Conservation (phyloP, 2,329 filamentous ascomycete species). For the Pleomassaria siparia region DNA sequence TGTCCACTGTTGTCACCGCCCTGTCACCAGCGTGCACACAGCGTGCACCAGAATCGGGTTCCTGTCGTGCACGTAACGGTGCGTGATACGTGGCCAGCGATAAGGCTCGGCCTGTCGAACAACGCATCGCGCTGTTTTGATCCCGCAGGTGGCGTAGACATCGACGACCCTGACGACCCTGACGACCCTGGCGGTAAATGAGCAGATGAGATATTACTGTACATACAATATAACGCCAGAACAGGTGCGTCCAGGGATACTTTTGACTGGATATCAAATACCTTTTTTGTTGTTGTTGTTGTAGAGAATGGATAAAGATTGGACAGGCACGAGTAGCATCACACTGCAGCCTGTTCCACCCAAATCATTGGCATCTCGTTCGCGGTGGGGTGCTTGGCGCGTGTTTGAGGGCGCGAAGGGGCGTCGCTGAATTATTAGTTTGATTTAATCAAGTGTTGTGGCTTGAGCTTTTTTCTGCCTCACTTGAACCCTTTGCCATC, state of each 20-base stretch:
- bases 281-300: too few species aligned
- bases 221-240: too few species aligned
- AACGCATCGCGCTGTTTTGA: constrained; percentile 17
- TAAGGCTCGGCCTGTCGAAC: constrained; percentile 13
- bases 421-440: constrained; percentile 8
- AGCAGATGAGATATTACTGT: constrained; percentile 7
- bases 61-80: constrained; percentile 9
- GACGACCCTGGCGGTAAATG: too few species aligned
- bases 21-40: neutral
- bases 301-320: neutral
- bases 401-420: constrained; percentile 13
- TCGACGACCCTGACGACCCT: neutral
- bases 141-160: constrained; percentile 9
- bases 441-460: constrained; percentile 11
- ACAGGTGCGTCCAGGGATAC: neutral
- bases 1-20: neutral
- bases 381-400: constrained; percentile 10
- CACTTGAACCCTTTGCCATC: neutral
- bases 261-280: too few species aligned
- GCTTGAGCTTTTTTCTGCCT: constrained; percentile 13
- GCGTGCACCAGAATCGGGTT: too few species aligned
- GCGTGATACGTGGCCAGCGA: constrained; percentile 14
- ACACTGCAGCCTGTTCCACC: too few species aligned
- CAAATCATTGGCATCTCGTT: constrained; percentile 3
- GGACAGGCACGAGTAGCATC: neutral